Evolutionary conservation across 2,329 filamentous ascomycete genomes (phyloP).

Genomic region (Emergomyces pasteurianus): DNA sequence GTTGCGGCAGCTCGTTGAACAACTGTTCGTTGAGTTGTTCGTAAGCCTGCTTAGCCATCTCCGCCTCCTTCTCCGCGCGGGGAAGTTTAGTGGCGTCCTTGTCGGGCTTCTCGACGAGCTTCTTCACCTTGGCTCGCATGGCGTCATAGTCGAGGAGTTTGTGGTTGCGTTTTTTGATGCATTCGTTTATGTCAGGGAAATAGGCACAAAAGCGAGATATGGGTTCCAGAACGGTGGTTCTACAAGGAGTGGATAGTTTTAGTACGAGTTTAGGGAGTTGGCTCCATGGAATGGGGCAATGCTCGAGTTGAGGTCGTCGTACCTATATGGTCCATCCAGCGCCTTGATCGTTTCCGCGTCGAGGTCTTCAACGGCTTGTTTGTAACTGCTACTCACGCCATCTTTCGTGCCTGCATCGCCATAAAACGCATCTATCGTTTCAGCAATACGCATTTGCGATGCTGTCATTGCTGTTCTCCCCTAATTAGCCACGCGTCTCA

Average conservation of each 20-base stretch:
- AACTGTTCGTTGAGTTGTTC: conserved; percentile 96
- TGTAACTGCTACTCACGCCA: conserved; percentile 92
- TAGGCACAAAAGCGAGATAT: conserved; percentile 95
- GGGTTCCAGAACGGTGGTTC: conserved; percentile 86
- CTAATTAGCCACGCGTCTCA: not conserved
- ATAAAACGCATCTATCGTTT: conserved; percentile 99
- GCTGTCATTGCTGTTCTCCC: conserved; percentile 80
- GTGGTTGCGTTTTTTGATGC: conserved; percentile 93
- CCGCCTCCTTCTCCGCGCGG: conserved; percentile 88
- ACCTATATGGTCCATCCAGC: conserved; percentile 87
- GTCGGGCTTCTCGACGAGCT: conserved; percentile 93
- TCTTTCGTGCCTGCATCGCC: conserved; percentile 90
- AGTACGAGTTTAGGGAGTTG: not conserved
- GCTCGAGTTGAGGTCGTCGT: conserved; percentile 11
- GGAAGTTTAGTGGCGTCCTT: conserved; percentile 96
- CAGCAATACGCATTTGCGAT: conserved; percentile 97
- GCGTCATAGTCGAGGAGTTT: conserved; percentile 98
- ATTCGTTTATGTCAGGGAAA: conserved; percentile 98
- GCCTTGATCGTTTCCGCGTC: conserved; percentile 98
- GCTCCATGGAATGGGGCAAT: not conserved
- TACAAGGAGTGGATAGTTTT: conserved; percentile 18
- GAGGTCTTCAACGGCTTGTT: conserved; percentile 93
- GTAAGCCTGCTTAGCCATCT: conserved; percentile 86
- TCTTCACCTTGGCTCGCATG: conserved; percentile 91
- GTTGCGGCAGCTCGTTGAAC: conserved; percentile 79